These are phyloP conservation scores for Solanum habrochaites DNA, from an alignment of 257 asterid genomes.

Conservation along the genomic window DNA sequence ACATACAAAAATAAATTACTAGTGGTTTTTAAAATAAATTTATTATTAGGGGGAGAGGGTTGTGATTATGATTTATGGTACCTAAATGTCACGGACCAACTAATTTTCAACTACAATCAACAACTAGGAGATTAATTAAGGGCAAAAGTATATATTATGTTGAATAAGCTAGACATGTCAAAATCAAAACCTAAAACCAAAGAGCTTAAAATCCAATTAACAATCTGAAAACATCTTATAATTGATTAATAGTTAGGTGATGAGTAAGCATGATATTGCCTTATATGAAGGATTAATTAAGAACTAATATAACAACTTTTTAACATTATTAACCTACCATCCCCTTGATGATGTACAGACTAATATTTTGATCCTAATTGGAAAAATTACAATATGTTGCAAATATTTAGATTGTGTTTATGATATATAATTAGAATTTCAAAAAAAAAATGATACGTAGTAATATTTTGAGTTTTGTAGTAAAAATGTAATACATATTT, in stretches of 20 bases:
- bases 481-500: background rate
- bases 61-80: background rate
- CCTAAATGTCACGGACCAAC: constrained; percentile 18
- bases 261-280: background rate
- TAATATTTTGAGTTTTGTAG: background rate
- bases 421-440: background rate
- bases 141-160: background rate
- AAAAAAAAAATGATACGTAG: background rate
- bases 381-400: background rate
- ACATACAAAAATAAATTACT: background rate
- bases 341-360: background rate
- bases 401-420: background rate
- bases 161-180: background rate
- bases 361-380: background rate
- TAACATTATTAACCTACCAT: background rate
- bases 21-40: background rate
- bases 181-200: background rate
- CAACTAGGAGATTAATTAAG: background rate
- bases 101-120: constrained; percentile 19
- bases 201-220: background rate
- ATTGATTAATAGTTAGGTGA: background rate
- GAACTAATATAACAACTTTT: background rate
- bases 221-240: background rate
- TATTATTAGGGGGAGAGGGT: background rate
- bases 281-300: background rate